Conservation (phyloP, 805 yeast genomes). For the Metschnikowia lachancei region DNA sequence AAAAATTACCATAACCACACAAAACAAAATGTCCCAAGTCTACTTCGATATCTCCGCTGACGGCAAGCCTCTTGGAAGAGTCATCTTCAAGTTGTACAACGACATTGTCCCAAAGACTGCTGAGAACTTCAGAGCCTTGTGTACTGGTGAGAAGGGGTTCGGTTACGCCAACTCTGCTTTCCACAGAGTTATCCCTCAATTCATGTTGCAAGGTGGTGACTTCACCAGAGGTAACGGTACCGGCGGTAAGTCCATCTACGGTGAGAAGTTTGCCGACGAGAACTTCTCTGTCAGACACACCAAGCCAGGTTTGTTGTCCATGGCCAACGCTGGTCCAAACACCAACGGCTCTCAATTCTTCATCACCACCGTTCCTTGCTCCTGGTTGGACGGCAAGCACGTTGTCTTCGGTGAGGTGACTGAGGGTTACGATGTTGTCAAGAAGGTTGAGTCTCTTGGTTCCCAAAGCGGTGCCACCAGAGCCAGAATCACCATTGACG, state of each 20-base stretch:
- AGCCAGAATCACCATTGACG: slow-evolving; percentile 61
- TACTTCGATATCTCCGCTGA: slow-evolving; percentile 80
- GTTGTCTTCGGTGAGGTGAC: slow-evolving; percentile 92
- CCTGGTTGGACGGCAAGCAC: slow-evolving; percentile 93
- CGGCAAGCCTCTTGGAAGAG: slow-evolving; percentile 70
- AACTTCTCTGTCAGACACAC: slow-evolving; percentile 72
- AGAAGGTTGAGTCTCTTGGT: slow-evolving; percentile 77
- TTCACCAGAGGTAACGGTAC: slow-evolving; percentile 74
- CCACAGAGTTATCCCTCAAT: slow-evolving; percentile 96
- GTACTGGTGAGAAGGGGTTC: slow-evolving; percentile 93
- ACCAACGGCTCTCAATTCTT: slow-evolving; percentile 98
- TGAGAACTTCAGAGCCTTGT: slow-evolving; percentile 91
- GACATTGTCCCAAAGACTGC: slow-evolving; percentile 94
- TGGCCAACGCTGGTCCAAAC: slow-evolving; percentile 99
- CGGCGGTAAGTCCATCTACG: slow-evolving; percentile 90
- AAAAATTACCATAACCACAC: not conserved
- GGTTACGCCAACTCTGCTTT: slow-evolving; percentile 83
- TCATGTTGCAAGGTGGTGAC: slow-evolving; percentile 95
- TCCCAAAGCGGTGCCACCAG: slow-evolving; percentile 64
- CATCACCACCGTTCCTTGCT: slow-evolving; percentile 83
- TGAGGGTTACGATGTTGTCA: slow-evolving; percentile 82
- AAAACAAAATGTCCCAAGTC: slow-evolving; percentile 56
- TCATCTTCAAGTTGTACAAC: slow-evolving; percentile 83
- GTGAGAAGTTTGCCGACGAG: slow-evolving; percentile 86
- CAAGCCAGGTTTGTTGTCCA: slow-evolving; percentile 85